Evolutionary conservation across 495 filamentous ascomycete species (phyloP), one percentile per base, ranked within the genome.

Genomic region (Penicillium taxi): DNA sequence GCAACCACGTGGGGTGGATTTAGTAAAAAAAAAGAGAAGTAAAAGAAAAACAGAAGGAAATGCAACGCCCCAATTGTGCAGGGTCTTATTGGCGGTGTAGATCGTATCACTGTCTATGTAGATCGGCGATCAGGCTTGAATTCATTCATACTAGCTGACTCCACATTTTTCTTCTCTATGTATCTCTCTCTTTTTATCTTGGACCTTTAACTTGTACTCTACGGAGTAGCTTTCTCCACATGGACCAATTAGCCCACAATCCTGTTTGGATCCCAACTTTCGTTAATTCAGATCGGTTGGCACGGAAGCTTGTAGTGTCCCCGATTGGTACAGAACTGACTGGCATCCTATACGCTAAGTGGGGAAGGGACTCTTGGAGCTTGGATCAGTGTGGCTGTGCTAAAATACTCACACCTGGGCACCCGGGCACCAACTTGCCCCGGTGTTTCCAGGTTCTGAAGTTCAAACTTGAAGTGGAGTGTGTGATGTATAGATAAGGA

Each of bases 261-360:
- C 14, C 26, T 31, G 22, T 23, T 43, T 38, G 37, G 33, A 32
- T 24, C 30, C 27, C 41, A 35, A 32, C 32, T 20, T 24, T 17
- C 18, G 9, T 15, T 26, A 44, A 43, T 49, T 44, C 37, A 37
- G 48, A 55, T 52, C 52, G 48, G 39, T 32, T 51, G 52, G 48
- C 35, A 41, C 52, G 52, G 52, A 55, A 37, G 49, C 9, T n/a
- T 11, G 11, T 3, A 34, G 23, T 8, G 24, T n/a, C 52, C 51
- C 52, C 52, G 52, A 53, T 52, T 55, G 52, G 42, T 41, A 32
- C 44, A 27, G 45, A 39, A 16, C 15, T 32, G 26, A 37, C 8
- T 17, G 45, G 6, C 18, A 44, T 52, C 52, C 48, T 43, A 52
- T 55, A 49, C 39, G 48, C 22, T 51, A 37, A 36, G 42, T 17